Conservation (phyloP, 768 basidiomycete genomes). For the Russula griseocarnosa region DNA sequence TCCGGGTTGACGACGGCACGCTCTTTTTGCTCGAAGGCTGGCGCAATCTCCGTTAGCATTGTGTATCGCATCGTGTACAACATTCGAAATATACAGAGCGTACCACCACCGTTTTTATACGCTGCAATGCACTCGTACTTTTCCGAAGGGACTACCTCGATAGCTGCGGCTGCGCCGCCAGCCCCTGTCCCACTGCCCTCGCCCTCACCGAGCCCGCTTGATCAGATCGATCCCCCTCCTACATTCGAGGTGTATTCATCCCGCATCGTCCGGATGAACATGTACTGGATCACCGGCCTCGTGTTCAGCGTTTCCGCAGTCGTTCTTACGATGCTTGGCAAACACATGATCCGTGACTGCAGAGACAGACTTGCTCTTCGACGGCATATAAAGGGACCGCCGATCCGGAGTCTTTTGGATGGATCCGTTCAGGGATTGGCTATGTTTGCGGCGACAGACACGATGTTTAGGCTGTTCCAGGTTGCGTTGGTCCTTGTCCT, state of each 20-base stretch:
- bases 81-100: not conserved
- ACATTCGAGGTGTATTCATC: not conserved
- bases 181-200: not conserved
- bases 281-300: conserved; percentile 7
- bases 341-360: not conserved
- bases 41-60: not conserved
- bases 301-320: not conserved
- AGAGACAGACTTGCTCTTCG: not conserved
- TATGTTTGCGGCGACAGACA: not conserved
- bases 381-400: not conserved
- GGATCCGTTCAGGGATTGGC: not conserved
- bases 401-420: not conserved
- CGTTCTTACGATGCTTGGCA: not conserved
- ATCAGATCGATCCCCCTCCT: not conserved
- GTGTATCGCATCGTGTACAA: not conserved
- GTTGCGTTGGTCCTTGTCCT: not conserved
- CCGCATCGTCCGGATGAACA: not conserved
- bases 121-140: not conserved
- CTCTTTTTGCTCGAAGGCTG: not conserved
- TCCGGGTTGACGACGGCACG: not conserved
- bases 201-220: not conserved
- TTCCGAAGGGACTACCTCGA: not conserved
- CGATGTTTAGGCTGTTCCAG: conserved; percentile 4
- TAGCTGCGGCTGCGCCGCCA: not conserved
- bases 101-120: not conserved